phyloP scores from a whole-genome alignment of 306 rosid genomes.

The Sicyos edulis region DNA sequence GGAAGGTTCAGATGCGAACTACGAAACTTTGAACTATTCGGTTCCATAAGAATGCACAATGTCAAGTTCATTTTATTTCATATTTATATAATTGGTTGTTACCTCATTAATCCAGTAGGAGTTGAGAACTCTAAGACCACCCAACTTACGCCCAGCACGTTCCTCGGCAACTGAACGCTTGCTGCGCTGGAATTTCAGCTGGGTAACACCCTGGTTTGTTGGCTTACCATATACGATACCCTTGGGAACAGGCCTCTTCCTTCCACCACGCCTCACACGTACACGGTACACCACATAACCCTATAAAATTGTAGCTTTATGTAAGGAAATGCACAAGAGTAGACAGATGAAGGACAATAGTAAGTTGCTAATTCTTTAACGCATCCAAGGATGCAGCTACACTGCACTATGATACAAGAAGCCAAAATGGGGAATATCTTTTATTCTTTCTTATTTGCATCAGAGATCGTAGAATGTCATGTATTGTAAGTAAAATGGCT shows the following conservation, averaged over 20 bases:
- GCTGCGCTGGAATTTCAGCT: conserved; percentile 74
- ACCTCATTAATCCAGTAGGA: conserved; percentile 95
- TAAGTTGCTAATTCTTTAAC: background rate
- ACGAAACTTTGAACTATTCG: background rate
- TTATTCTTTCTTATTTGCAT: no score
- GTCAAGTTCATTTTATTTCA: background rate
- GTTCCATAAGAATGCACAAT: background rate
- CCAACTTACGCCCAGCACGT: conserved; percentile 85
- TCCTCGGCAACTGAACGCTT: conserved; percentile 95
- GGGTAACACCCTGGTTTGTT: conserved; percentile 91
- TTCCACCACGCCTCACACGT: conserved; percentile 85
- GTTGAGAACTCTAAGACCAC: conserved; percentile 86
- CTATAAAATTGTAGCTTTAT: conserved; percentile 24
- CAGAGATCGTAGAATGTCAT: no score
- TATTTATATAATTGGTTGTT: background rate
- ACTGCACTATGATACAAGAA: background rate
- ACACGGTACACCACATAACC: conserved; percentile 82
- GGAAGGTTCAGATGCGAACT: background rate
- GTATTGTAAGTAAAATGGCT: no score
- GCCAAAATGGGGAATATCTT: background rate
- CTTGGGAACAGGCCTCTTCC: conserved; percentile 91
- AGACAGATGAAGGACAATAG: background rate
- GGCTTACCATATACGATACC: conserved; percentile 96
- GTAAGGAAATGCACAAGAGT: background rate
- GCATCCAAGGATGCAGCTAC: background rate